Evolutionary conservation across 495 filamentous ascomycete species (phyloP).

Genomic region (Cercophora samala): DNA sequence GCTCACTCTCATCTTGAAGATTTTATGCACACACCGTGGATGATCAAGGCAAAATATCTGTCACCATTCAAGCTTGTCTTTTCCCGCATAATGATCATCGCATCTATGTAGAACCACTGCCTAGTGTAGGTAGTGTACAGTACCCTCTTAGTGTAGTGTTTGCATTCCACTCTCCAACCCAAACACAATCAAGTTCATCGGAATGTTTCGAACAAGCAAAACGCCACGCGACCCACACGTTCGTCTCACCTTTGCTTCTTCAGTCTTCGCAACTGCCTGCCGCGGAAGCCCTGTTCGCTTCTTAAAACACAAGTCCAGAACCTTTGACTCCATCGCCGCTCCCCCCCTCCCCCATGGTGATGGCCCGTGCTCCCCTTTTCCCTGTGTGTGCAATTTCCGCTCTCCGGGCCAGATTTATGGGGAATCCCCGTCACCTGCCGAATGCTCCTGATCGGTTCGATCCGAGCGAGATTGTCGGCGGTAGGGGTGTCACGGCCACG

Average conservation of each 20-base stretch:
- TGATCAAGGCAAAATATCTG: background rate
- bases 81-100: background rate
- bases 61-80: background rate
- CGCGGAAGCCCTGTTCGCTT: background rate
- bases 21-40: background rate
- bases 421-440: background rate
- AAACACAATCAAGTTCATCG: background rate
- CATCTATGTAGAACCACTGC: background rate
- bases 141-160: background rate
- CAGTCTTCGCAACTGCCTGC: background rate
- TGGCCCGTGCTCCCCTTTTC: background rate
- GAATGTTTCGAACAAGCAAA: background rate
- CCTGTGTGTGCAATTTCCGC: background rate
- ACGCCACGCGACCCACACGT: background rate
- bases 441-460: background rate
- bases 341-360: background rate
- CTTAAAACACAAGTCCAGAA: background rate
- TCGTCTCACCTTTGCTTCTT: background rate
- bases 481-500: background rate
- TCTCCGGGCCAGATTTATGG: background rate
- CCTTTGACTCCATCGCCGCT: background rate
- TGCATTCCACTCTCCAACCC: background rate
- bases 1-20: background rate
- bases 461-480: background rate
- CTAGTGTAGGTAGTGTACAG: no score